Conservation (phyloP, 2,329 filamentous ascomycete species). For the Phialemonium atrogriseum region DNA sequence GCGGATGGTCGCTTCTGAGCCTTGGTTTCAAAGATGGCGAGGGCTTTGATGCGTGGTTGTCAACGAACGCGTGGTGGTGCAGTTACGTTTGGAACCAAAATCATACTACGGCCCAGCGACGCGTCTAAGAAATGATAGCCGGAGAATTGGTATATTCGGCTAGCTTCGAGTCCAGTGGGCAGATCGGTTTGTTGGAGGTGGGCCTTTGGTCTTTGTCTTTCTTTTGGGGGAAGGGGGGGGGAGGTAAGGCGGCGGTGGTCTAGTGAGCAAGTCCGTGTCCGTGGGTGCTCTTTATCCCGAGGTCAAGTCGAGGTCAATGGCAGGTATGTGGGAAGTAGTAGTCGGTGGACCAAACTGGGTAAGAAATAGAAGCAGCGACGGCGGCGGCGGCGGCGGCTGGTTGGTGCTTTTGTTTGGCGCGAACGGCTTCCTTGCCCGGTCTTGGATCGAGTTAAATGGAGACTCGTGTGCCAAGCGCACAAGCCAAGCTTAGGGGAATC, state of each 20-base stretch:
- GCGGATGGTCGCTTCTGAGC: conserved; percentile 8
- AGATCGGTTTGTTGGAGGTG: conserved; percentile 13
- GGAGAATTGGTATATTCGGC: conserved; percentile 22
- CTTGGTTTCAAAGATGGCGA: conserved; percentile 8
- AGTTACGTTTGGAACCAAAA: conserved; percentile 9
- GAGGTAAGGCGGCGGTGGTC: conserved; percentile 20
- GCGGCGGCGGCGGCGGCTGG: conserved; percentile 17
- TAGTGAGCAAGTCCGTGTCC: conserved; percentile 19
- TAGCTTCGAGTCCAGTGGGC: conserved; percentile 19
- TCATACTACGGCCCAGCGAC: conserved; percentile 12
- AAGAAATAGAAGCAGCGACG: conserved; percentile 4
- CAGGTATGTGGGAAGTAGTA: not conserved
- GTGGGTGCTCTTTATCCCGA: conserved; percentile 30
- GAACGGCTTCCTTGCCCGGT: conserved; percentile 10
- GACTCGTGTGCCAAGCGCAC: conserved; percentile 8
- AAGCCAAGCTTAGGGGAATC: conserved; percentile 9
- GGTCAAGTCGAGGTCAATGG: conserved; percentile 2
- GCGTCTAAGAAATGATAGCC: conserved; percentile 6
- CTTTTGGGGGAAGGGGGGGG: conserved; percentile 19
- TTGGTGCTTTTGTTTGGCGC: too few species aligned
- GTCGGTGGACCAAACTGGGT: conserved; percentile 1
- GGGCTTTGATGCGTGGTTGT: conserved; percentile 9
- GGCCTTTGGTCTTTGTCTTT: conserved; percentile 7
- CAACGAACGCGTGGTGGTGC: conserved; percentile 10
- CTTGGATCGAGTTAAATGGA: conserved; percentile 10